Base-by-base conservation (phyloP, 257 asterid genomes). In the Lithospermum erythrorhizon region DNA sequence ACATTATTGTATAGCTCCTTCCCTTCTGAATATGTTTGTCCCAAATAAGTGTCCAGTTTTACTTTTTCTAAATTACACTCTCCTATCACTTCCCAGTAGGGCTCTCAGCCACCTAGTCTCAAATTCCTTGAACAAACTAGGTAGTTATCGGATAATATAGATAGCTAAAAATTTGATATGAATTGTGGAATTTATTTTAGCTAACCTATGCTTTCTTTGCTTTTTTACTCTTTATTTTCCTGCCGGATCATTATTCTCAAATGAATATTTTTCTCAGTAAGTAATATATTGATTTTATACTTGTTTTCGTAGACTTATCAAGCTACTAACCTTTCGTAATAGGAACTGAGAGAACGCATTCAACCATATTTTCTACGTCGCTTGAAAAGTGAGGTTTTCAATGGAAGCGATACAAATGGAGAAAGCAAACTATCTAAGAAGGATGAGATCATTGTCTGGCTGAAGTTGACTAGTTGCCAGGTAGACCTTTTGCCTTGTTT, bases 311-410 rank as follows among this genome's bases (percentile, higher is more conserved):
- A 41, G 18, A 41, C 49, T 41, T 25, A 56, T 56, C 37, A 56
- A 4, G 20, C 6, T 14, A 41, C 13, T 54, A 21, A 29, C 17
- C 15, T n/a, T 57, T 24, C 20, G 25, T 78, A 21, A 65, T 61
- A 91, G 98, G 86, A 84, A 15, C 77, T 91, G 72, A 78, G 98
- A 67, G 94, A 91, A 48, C 75, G 82, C 74, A 91, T 91, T 66
- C 86, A 91, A 63, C 98, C 98, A 63, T 88, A 86, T 68, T 91
- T 91, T 74, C 65, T 91, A 72, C 82, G 98, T 71, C 93, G 98
- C 59, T 61, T 91, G 86, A 91, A 91, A 73, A 83, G 83, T 81
- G 98, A 91, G 62, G 95, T 91, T 59, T 87, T 88, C 69, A 45
- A 62, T 10, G 87, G 82, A 61, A 52, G 62, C 41, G 68, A 70